phyloP scores from a whole-genome alignment of 331 rosid genomes.

The Malus hybrid region DNA sequence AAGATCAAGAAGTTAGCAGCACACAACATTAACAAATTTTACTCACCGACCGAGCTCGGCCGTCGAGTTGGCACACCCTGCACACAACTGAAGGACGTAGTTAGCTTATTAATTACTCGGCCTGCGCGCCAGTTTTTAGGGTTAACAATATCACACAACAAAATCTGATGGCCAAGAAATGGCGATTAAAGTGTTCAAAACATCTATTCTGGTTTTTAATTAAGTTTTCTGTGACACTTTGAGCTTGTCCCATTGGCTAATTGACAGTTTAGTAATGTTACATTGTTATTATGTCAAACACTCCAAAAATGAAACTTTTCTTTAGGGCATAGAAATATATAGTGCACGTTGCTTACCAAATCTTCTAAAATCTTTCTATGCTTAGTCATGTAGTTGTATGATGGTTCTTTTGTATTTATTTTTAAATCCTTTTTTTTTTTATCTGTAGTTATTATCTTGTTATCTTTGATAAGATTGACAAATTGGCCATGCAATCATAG shows the following conservation, averaged over 20 bases:
- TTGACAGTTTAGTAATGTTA: neutral
- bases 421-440: neutral
- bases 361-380: neutral
- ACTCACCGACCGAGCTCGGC: no score
- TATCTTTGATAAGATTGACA: neutral
- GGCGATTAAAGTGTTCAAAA: slow-evolving; percentile 87
- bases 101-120: no score
- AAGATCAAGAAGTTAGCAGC: no score
- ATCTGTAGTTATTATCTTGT: neutral
- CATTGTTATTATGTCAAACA: neutral
- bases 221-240: slow-evolving; percentile 28
- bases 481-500: no score
- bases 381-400: neutral
- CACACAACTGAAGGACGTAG: no score
- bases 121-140: no score
- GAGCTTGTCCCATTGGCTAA: slow-evolving; percentile 8
- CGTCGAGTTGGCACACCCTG: no score
- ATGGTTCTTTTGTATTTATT: no score
- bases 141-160: slow-evolving; percentile 56
- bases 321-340: neutral
- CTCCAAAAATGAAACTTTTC: neutral
- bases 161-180: slow-evolving; percentile 72
- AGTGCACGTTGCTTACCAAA: no score
- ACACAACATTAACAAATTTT: no score
- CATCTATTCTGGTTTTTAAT: slow-evolving; percentile 81